Percentiles rank a stretch among this genome's conserved stretches.
Evolutionary conservation across 1,284 basidiomycete species (phyloP).

Genomic region (Irpex rosettiformis): DNA sequence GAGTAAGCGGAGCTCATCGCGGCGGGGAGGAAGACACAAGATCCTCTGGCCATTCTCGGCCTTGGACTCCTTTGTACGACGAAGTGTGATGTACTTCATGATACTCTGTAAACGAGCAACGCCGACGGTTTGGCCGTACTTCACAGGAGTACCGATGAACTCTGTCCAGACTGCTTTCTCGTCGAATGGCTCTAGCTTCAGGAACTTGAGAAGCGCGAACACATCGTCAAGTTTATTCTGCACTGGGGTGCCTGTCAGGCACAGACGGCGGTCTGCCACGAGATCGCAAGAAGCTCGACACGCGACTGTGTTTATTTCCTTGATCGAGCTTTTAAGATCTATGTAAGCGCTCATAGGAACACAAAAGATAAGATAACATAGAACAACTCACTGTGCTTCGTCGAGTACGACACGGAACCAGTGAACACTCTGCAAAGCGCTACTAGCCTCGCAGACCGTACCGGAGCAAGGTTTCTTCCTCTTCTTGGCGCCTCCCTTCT

Average conservation of each 20-base stretch:
- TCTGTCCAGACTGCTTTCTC: conserved; percentile 93
- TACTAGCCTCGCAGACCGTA: conserved; percentile 59
- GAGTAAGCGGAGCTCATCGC: conserved; percentile 82
- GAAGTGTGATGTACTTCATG: conserved; percentile 95
- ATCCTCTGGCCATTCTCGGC: conserved; percentile 81
- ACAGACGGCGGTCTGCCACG: conserved; percentile 88
- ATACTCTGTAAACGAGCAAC: conserved; percentile 93
- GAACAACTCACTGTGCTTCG: conserved; percentile 86
- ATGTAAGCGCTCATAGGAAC: conserved; percentile 6
- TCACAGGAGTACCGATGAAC: conserved; percentile 89
- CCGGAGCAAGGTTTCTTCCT: conserved; percentile 49
- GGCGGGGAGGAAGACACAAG: conserved; percentile 83
- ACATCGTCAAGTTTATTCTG: conserved; percentile 99
- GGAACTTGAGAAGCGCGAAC: conserved; percentile 94
- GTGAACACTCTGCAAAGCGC: conserved; percentile 91
- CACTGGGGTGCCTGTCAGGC: conserved; percentile 95
- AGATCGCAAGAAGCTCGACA: conserved; percentile 95
- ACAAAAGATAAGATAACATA: conserved; percentile 3
- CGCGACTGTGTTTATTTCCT: conserved; percentile 91
- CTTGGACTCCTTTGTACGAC: conserved; percentile 92
- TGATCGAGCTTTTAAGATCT: conserved; percentile 78
- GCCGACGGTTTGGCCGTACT: conserved; percentile 88
- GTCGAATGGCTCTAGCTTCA: conserved; percentile 89
- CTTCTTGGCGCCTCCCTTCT: conserved; percentile 61
- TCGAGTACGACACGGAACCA: conserved; percentile 99